A percentile compares a stretch with the other conserved stretches of the same genome.
These are phyloP conservation scores for Aphanomyces cochlioides DNA, from an alignment of 352 stramenopile species.

Conservation along the genomic window DNA sequence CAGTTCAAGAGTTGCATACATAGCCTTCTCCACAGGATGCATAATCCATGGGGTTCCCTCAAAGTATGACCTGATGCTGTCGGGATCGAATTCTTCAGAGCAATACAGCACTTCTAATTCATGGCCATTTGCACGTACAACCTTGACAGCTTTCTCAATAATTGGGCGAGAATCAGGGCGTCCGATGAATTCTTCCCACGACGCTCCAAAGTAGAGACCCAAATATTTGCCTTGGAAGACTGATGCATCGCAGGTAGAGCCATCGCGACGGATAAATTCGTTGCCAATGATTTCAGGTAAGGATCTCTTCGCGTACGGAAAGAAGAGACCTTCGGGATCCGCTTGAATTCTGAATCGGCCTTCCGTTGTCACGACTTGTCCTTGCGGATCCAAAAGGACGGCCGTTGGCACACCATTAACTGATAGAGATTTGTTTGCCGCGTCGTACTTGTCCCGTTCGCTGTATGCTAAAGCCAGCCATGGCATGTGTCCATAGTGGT, in stretches of 20 bases:
- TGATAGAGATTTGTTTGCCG: neutral
- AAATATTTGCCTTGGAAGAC: conserved; percentile 47
- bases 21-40: conserved; percentile 44
- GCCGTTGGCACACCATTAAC: neutral
- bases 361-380: conserved; percentile 32
- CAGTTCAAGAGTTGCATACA: neutral
- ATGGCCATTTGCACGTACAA: conserved; percentile 39
- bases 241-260: neutral
- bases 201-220: conserved; percentile 79
- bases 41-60: conserved; percentile 91
- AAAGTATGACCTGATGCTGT: conserved; percentile 90
- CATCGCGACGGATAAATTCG: neutral
- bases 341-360: conserved; percentile 20
- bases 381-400: neutral
- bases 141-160: neutral
- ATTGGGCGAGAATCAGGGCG: no score
- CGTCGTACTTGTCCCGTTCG: conserved; percentile 49
- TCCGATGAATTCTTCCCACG: conserved; percentile 47
- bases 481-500: no score
- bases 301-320: conserved; percentile 37
- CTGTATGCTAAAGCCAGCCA: no score
- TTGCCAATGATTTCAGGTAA: neutral
- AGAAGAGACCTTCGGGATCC: conserved; percentile 31
- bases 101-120: conserved; percentile 94
- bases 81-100: conserved; percentile 88